phyloP scores from a whole-genome alignment of 345 rosid genomes.

The Citrus medica region DNA sequence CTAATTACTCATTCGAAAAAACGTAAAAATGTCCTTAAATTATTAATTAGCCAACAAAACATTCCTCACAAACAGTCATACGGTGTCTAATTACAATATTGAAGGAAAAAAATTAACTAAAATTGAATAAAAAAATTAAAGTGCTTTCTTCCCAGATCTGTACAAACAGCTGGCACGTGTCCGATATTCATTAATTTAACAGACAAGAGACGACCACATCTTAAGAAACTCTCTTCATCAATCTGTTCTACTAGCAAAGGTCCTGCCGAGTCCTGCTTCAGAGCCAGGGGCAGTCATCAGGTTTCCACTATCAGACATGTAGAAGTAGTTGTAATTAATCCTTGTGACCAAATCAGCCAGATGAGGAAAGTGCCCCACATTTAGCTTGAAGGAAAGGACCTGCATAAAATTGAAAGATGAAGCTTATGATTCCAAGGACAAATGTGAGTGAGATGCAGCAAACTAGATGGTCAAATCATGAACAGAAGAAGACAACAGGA shows the following conservation, averaged over 20 bases:
- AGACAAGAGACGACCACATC: neutral
- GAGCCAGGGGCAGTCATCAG: slow-evolving; percentile 56
- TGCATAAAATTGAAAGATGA: slow-evolving; percentile 24
- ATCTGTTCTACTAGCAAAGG: slow-evolving; percentile 24
- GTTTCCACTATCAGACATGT: slow-evolving; percentile 87
- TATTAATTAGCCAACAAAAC: no score
- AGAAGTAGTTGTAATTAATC: slow-evolving; percentile 89
- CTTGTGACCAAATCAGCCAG: slow-evolving; percentile 89
- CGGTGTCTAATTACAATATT: no score
- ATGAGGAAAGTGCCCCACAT: slow-evolving; percentile 94
- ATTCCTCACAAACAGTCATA: no score
- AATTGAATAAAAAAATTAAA: no score
- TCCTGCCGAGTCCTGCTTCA: slow-evolving; percentile 37
- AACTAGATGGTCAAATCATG: neutral
- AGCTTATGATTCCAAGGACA: neutral
- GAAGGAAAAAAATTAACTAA: no score
- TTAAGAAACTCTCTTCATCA: neutral
- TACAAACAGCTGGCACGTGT: neutral
- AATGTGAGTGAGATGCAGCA: neutral
- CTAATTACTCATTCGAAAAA: no score
- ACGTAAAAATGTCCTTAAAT: no score
- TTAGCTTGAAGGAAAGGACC: slow-evolving; percentile 88
- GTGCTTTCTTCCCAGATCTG: no score
- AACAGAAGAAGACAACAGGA: neutral
- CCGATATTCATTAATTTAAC: neutral